Evolutionary conservation across 495 filamentous ascomycete genomes (phyloP), one percentile per base, ranked within the genome.

Genomic region (Hypomontagnella submonticulosa): DNA sequence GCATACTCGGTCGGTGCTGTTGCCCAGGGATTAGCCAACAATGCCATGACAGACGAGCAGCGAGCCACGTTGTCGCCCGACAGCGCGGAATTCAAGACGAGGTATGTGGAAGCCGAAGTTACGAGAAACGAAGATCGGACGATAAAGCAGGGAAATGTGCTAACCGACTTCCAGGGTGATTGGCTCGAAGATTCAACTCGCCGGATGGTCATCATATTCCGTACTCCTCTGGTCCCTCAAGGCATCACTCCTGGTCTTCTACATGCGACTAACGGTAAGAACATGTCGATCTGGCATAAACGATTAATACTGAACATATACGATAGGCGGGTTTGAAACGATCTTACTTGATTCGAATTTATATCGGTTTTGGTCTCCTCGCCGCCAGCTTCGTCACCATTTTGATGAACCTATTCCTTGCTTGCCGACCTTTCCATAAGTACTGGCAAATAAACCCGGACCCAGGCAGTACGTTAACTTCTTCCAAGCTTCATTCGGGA

Each of bases 1-100:
- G 77, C 76, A 1, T 80, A 78, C 23, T 67, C 67, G 4, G 74
- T 78, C 23, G 79, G 74, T 16, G 66, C 71, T 52, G 77, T 77
- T 61, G 86, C 80, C 47, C 69, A 76, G 15, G 86, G 86, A 1
- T 77, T 89, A 27, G 85, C 85, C 27, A 89, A 89, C 68, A 88
- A 86, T 69, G 65, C 80, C 62, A 87, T 88, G 84, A 85, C 85
- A 4, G 80, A 83, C 36, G 79, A 78, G 15, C 65, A 85, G 54
- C 77, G 86, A 16, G 67, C 59, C 6, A 53, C 75, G 0, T 72
- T 88, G 7, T 72, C 74, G 9, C 77, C 82, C 0, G 57, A 69
- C n/a, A 80, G 79, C 11, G 56, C 73, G 7, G 85, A 88, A 65
- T 87, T 79, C 48, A 67, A 51, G 4, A 66, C 70, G 43, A 73